Evolutionary conservation across 768 basidiomycete species (phyloP).

Genomic region (Leccinum variicolor): DNA sequence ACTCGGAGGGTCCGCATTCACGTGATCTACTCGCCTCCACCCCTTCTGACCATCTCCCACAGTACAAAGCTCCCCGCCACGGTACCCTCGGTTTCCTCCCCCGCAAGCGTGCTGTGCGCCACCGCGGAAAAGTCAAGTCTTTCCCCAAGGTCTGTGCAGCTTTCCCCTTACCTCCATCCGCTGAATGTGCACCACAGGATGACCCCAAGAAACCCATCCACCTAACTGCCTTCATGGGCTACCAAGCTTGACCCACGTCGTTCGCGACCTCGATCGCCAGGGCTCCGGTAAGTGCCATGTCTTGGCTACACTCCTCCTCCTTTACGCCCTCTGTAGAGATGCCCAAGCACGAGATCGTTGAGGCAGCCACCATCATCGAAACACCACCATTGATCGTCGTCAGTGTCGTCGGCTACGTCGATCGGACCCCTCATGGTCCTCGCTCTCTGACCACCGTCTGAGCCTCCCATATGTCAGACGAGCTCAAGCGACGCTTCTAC

Average conservation of each 20-base stretch:
- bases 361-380: slow-evolving; percentile 94
- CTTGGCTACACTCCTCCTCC: background rate
- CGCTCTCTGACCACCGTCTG: slow-evolving; percentile 98
- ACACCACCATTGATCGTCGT: slow-evolving; percentile 96
- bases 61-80: slow-evolving; percentile 99
- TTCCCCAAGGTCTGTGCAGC: slow-evolving; percentile 83
- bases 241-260: slow-evolving; percentile 99
- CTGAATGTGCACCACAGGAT: slow-evolving; percentile 56
- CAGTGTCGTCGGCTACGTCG: slow-evolving; percentile 98
- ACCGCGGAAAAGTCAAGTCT: slow-evolving; percentile 98
- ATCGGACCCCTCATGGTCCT: slow-evolving; percentile 98
- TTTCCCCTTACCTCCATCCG: background rate
- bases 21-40: too few species aligned
- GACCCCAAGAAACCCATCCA: slow-evolving; percentile 99
- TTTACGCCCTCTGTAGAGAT: slow-evolving; percentile 64
- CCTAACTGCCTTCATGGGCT: slow-evolving; percentile 96
- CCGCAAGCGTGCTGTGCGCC: slow-evolving; percentile 93
- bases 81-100: slow-evolving; percentile 98
- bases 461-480: slow-evolving; percentile 97
- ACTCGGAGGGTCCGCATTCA: too few species aligned
- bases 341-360: slow-evolving; percentile 99
- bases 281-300: slow-evolving; percentile 81
- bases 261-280: slow-evolving; percentile 98
- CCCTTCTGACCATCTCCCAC: slow-evolving; percentile 22
- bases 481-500: slow-evolving; percentile 99